These are phyloP conservation scores for Biscogniauxia mediterranea DNA, from an alignment of 2,329 filamentous ascomycete species.

Conservation along the genomic window DNA sequence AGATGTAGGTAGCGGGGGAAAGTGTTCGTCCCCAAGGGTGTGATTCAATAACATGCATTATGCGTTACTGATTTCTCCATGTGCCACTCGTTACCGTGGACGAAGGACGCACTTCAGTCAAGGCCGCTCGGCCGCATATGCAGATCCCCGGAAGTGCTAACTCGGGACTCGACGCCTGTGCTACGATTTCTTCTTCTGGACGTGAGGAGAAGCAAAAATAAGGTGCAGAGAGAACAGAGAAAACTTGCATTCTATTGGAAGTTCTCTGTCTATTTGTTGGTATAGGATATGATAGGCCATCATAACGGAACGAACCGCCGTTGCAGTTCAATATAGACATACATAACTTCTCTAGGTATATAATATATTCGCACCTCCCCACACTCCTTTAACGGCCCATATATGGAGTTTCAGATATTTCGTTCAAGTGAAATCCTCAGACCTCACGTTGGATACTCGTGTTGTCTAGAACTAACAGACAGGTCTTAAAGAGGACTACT, in stretches of 20 bases:
- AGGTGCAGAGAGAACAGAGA: constrained; percentile 1
- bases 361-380: not conserved
- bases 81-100: constrained; percentile 8
- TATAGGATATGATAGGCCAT: not conserved
- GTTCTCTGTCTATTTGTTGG: constrained; percentile 6
- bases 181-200: constrained; percentile 17
- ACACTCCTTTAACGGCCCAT: not conserved
- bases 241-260: constrained; percentile 18
- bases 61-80: not conserved
- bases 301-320: not conserved
- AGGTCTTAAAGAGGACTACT: not conserved
- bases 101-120: constrained; percentile 12
- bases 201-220: constrained; percentile 13
- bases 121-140: constrained; percentile 4
- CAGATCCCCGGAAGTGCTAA: constrained; percentile 11
- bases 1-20: not conserved
- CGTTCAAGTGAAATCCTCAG: not conserved
- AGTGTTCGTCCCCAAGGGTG: not conserved
- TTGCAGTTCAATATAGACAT: not conserved
- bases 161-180: constrained; percentile 14
- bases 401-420: not conserved
- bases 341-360: not conserved
- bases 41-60: not conserved
- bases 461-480: not conserved
- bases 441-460: not conserved